Evolutionary conservation across 139 green algal genomes (phyloP).

Genomic region (Chlorella sp.): DNA sequence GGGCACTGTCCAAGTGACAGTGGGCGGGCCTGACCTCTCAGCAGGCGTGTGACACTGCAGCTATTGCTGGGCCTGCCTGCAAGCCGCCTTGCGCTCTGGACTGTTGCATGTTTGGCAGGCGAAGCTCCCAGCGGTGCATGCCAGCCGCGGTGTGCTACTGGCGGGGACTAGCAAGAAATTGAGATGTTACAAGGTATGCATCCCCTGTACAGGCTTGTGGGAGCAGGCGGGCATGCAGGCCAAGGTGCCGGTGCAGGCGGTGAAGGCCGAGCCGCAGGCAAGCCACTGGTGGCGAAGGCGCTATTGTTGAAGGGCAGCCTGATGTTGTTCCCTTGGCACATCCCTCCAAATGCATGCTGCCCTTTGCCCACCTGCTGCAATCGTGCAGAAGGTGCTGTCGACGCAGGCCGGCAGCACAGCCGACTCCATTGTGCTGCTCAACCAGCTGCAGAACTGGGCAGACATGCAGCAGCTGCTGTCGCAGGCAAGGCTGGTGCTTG

Average conservation of each 20-base stretch:
- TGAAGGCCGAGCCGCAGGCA: constrained; percentile 19
- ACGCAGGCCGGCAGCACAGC: neutral
- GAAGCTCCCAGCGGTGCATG: neutral
- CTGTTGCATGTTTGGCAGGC: neutral
- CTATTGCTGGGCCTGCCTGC: neutral
- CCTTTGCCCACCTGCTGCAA: neutral
- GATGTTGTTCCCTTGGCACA: constrained; percentile 33
- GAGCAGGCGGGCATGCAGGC: constrained; percentile 73
- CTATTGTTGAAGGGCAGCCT: constrained; percentile 31
- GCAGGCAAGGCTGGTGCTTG: neutral
- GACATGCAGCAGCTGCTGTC: constrained; percentile 39
- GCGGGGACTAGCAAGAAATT: too few species aligned
- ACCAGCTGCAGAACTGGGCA: neutral
- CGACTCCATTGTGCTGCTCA: constrained; percentile 6
- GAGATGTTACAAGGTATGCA: too few species aligned
- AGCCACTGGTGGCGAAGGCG: neutral
- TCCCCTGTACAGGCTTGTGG: constrained; percentile 39
- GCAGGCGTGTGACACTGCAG: neutral
- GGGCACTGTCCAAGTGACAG: neutral
- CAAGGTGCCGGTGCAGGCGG: constrained; percentile 47
- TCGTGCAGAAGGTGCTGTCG: neutral
- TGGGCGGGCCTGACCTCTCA: constrained; percentile 7
- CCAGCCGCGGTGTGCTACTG: too few species aligned
- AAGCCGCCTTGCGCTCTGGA: neutral
- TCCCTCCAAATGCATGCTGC: neutral